Base-by-base conservation (phyloP, 495 filamentous ascomycete genomes). In the Durotheca rogersii region DNA sequence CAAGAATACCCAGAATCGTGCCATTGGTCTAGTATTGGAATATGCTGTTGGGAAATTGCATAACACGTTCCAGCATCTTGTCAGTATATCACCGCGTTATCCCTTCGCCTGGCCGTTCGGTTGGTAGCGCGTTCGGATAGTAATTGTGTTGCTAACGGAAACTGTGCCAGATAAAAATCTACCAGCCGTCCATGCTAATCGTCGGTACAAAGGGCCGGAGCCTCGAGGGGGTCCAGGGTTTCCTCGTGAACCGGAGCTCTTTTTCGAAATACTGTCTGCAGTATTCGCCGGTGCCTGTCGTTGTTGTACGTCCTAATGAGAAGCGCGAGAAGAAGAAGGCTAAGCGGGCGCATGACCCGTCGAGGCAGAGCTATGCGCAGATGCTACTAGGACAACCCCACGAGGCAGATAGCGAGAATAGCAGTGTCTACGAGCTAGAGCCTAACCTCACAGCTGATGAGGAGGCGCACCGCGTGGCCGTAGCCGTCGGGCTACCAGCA, bases 201-300 rank as follows among this genome's bases (percentile, higher is more conserved):
- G 93, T 98, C 16, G 93, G 93, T 25, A 97, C 93, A 2, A 80
- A 87, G 50, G 93, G 93, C 34, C 82, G 90, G 41, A 90, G 84
- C 39, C 75, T 96, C 4, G 88, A 88, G 30, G 90, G 93, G 38
- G 80, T 97, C 20, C 90, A 96, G 68, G 87, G 88, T 35, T 78
- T 97, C n/a, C 78, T 96, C 19, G 87, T 86, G 10, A 75, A 76
- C 34, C 73, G 77, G 20, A 93, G 89, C 54, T 95, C 90, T 0
- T 90, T 97, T 45, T 95, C 90, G 19, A 96, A 96, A 62, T 98
- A 95, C 72, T 96, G 93, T 57, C 78, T 96, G 9, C 92, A 97
- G 65, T 88, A 95, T 67, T 95, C 89, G 6, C 93, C 93, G 1
- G 88, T 98, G 14, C 93, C 93, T n/a, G 92, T 96, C 1, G 89